Evolutionary conservation across 1,139 yeast genomes (phyloP).

Genomic region (Blastobotrys raffinosifermentans): DNA sequence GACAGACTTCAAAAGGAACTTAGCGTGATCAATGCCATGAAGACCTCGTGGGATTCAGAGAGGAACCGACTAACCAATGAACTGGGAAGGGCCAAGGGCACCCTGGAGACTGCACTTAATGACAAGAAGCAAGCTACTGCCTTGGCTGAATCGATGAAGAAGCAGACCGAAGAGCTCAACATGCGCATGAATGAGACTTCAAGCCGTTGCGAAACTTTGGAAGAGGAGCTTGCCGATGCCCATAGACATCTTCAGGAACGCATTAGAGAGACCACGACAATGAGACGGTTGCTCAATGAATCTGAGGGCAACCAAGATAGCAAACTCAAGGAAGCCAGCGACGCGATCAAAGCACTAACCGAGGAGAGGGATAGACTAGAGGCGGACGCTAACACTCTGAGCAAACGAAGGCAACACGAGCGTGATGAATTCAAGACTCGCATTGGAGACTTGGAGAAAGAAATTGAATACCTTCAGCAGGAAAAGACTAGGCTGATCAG

Average conservation of each 20-base stretch:
- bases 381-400: conserved; percentile 43
- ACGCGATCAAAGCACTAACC: conserved; percentile 37
- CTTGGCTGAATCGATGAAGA: conserved; percentile 31
- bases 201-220: conserved; percentile 56
- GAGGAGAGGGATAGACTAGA: conserved; percentile 62
- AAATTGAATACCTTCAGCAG: conserved; percentile 26
- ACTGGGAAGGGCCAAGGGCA: conserved; percentile 15
- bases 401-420: conserved; percentile 47
- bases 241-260: conserved; percentile 71
- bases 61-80: conserved; percentile 18
- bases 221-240: conserved; percentile 74
- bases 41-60: conserved; percentile 22
- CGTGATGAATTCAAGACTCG: conserved; percentile 34
- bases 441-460: conserved; percentile 28
- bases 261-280: conserved; percentile 66
- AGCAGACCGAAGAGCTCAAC: conserved; percentile 72
- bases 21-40: conserved; percentile 28
- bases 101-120: conserved; percentile 15
- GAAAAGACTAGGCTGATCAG: conserved; percentile 24
- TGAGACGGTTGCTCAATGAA: conserved; percentile 64
- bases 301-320: conserved; percentile 53
- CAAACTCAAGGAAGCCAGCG: conserved; percentile 43
- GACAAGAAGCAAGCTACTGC: conserved; percentile 18
- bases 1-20: conserved; percentile 41
- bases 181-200: conserved; percentile 64